Evolutionary conservation across 2,329 filamentous ascomycete genomes (phyloP).

Genomic region (Sordariomycetes sp.): DNA sequence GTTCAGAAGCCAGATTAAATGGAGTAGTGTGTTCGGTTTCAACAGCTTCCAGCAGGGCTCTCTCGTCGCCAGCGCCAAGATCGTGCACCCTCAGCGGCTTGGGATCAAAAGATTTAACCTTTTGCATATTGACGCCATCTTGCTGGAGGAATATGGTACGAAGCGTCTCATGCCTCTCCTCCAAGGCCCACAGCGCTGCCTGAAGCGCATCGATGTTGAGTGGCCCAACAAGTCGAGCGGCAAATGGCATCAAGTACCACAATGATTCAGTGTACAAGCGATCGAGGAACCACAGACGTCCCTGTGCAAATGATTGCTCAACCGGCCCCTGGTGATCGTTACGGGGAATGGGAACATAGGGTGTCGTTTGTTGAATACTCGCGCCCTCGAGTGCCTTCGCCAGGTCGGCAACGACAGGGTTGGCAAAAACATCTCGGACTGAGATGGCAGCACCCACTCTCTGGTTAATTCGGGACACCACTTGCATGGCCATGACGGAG

Average conservation of each 20-base stretch:
- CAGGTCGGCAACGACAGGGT: too few relatives aligned
- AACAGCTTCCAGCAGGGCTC: background rate
- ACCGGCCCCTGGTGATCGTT: too few relatives aligned
- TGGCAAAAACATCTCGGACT: too few relatives aligned
- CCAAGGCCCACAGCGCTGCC: constrained; percentile 7
- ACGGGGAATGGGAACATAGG: too few relatives aligned
- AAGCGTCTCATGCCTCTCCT: constrained; percentile 11
- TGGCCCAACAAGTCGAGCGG: constrained; percentile 7
- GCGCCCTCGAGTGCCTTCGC: too few relatives aligned
- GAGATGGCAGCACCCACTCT: too few relatives aligned
- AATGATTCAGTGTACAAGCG: constrained; percentile 8
- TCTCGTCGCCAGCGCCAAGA: background rate
- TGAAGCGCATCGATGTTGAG: constrained; percentile 8
- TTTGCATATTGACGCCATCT: constrained; percentile 2
- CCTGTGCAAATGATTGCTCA: constrained; percentile 13
- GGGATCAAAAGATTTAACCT: too few relatives aligned
- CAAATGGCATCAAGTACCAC: constrained; percentile 11
- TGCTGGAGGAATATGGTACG: constrained; percentile 11
- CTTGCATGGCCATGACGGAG: too few relatives aligned
- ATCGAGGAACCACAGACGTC: constrained; percentile 13
- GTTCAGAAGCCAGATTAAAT: constrained; percentile 12
- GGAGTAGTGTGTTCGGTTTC: constrained; percentile 10
- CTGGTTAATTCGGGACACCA: too few relatives aligned
- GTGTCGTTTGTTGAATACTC: too few relatives aligned
- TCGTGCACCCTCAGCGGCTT: too few relatives aligned